Evolutionary conservation across 1,284 basidiomycete genomes (phyloP).

Genomic region (Termitomyces sp.): DNA sequence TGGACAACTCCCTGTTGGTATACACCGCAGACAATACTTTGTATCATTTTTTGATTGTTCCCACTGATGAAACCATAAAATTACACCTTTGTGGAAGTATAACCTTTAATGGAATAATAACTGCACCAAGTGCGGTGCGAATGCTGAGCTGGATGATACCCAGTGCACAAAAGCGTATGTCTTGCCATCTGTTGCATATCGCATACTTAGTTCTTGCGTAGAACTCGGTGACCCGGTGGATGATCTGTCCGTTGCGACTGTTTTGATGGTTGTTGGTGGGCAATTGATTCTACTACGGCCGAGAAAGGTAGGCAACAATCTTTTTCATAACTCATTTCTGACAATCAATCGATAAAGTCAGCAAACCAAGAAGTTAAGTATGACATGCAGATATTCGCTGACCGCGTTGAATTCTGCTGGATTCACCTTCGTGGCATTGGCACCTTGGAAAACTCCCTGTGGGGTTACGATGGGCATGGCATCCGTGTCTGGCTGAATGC

Average conservation of each 20-base stretch:
- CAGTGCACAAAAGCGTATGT: slow-evolving; percentile 83
- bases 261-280: slow-evolving; percentile 94
- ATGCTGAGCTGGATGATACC: slow-evolving; percentile 98
- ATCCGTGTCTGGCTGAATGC: slow-evolving; percentile 96
- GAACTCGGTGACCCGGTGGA: slow-evolving; percentile 92
- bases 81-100: slow-evolving; percentile 93
- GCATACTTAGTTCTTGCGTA: slow-evolving; percentile 26
- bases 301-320: slow-evolving; percentile 51
- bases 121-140: slow-evolving; percentile 79
- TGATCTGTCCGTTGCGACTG: slow-evolving; percentile 90
- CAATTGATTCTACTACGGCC: slow-evolving; percentile 86
- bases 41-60: slow-evolving; percentile 88
- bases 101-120: slow-evolving; percentile 89
- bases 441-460: slow-evolving; percentile 92
- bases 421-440: slow-evolving; percentile 92
- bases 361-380: slow-evolving; percentile 91
- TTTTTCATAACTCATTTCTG: slow-evolving; percentile 9
- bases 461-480: slow-evolving; percentile 91
- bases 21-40: slow-evolving; percentile 97
- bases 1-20: slow-evolving; percentile 95
- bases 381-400: slow-evolving; percentile 95
- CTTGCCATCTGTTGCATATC: not conserved
- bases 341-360: slow-evolving; percentile 38
- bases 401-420: slow-evolving; percentile 98
- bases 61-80: slow-evolving; percentile 79